These are phyloP conservation scores for Filosporella fistucella DNA, from an alignment of 495 filamentous ascomycete species.

Conservation along the genomic window DNA sequence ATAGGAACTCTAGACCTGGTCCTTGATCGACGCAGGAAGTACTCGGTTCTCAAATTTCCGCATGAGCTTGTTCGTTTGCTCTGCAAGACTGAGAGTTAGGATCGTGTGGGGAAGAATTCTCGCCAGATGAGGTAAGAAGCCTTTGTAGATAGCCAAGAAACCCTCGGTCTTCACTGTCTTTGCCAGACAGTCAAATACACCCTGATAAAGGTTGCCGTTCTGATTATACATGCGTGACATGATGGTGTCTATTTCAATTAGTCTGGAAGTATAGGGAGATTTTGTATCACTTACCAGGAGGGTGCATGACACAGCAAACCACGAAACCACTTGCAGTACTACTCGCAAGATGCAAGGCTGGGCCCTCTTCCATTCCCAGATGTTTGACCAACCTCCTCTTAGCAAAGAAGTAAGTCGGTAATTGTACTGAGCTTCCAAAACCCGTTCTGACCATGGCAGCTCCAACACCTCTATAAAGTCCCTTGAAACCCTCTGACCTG, in stretches of 20 bases:
- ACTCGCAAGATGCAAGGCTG: constrained; percentile 82
- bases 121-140: constrained; percentile 91
- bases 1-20: constrained; percentile 8
- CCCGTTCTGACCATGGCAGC: constrained; percentile 97
- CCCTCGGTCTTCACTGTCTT: constrained; percentile 93
- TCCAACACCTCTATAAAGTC: constrained; percentile 82
- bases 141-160: constrained; percentile 93
- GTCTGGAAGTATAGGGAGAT: neutral
- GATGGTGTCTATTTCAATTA: constrained; percentile 67
- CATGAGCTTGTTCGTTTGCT: constrained; percentile 94
- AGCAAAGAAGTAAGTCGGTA: constrained; percentile 97
- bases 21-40: constrained; percentile 29
- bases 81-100: constrained; percentile 85
- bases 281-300: constrained; percentile 59
- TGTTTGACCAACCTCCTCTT: constrained; percentile 80
- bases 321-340: constrained; percentile 91
- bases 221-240: constrained; percentile 99
- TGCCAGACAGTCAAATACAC: constrained; percentile 85
- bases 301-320: constrained; percentile 97
- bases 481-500: constrained; percentile 66
- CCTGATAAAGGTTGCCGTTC: constrained; percentile 89
- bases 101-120: constrained; percentile 94
- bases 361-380: constrained; percentile 84
- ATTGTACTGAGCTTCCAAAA: constrained; percentile 90
- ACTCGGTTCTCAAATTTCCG: constrained; percentile 69